Evolutionary conservation across 129 eudicot species (phyloP).

Genomic region (Cynara cardunculus): DNA sequence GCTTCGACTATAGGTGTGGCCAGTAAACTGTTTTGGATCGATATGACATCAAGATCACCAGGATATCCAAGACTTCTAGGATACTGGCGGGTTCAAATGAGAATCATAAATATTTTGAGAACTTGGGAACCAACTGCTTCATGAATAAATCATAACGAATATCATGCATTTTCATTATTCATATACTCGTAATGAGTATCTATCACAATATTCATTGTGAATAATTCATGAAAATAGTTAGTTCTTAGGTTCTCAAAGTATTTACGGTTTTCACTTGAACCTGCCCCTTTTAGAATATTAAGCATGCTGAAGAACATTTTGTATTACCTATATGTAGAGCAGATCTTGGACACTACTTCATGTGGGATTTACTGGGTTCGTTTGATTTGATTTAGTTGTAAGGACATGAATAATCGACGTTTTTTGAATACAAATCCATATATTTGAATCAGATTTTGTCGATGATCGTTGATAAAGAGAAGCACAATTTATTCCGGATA

Average conservation of each 20-base stretch:
- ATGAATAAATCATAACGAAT: neutral
- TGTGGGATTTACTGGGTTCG: neutral
- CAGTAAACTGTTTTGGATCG: constrained; percentile 64
- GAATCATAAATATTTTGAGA: neutral
- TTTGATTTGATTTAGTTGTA: constrained; percentile 1
- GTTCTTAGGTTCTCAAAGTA: neutral
- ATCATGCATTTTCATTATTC: neutral
- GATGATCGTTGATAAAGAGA: neutral
- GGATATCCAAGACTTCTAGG: neutral
- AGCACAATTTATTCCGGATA: constrained; percentile 8
- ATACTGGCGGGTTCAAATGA: neutral
- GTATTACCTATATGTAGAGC: neutral
- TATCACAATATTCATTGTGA: neutral
- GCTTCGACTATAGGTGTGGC: constrained; percentile 67
- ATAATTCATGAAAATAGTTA: neutral
- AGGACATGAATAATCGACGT: constrained; percentile 5
- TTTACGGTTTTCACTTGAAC: neutral
- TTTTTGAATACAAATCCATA: constrained; percentile 4
- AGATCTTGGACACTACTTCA: neutral
- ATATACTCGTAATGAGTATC: neutral
- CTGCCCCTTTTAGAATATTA: neutral
- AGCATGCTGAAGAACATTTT: neutral
- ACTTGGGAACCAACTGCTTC: neutral
- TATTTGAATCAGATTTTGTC: constrained; percentile 14
- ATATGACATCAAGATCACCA: constrained; percentile 21